These are phyloP conservation scores for Tuber microsphaerosporum DNA, from an alignment of 495 filamentous ascomycete species.

Conservation along the genomic window DNA sequence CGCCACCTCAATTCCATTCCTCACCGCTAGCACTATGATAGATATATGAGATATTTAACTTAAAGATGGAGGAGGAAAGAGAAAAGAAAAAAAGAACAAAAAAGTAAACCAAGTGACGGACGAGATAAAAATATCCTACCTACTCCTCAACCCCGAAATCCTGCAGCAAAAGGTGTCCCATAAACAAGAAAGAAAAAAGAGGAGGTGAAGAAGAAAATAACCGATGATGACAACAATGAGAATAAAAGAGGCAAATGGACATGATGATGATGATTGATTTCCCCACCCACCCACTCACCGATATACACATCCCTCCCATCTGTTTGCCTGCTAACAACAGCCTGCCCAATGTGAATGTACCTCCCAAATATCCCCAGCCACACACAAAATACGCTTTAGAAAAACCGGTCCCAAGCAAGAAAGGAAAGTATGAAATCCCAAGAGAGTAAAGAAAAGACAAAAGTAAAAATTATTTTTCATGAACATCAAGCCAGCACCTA, in stretches of 20 bases:
- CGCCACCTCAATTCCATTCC: background rate
- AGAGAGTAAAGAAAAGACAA: constrained; percentile 3
- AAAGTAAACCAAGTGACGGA: background rate
- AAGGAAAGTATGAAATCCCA: constrained; percentile 2
- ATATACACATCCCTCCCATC: background rate
- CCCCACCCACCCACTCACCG: background rate
- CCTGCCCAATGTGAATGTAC: background rate
- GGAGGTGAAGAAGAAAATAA: background rate
- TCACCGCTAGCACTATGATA: background rate
- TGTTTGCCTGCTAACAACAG: background rate
- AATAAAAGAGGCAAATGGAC: background rate
- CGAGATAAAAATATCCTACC: background rate
- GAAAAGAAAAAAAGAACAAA: constrained; percentile 3
- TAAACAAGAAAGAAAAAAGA: background rate
- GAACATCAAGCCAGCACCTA: constrained; percentile 11
- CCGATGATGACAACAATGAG: background rate
- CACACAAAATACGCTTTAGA: background rate
- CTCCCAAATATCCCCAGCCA: background rate
- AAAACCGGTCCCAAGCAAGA: background rate
- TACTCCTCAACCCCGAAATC: constrained; percentile 1
- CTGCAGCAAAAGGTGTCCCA: background rate
- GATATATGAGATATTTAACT: background rate
- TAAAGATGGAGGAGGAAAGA: background rate
- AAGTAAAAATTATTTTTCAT: constrained; percentile 25
- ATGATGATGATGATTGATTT: background rate